These are phyloP conservation scores for Lepidopterella palustris DNA, from an alignment of 495 filamentous ascomycete species.

Conservation along the genomic window DNA sequence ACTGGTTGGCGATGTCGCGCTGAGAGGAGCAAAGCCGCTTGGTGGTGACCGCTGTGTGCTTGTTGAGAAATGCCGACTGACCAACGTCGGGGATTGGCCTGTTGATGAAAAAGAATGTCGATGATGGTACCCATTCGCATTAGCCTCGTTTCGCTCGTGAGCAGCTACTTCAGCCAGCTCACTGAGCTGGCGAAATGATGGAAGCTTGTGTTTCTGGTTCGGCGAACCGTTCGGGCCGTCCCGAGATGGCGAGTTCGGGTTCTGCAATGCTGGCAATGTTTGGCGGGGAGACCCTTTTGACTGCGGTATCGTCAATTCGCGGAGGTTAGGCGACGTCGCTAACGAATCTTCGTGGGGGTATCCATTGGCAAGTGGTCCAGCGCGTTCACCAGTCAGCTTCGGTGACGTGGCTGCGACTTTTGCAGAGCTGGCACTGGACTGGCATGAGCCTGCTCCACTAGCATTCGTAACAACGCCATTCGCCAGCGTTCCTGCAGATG, in stretches of 20 bases:
- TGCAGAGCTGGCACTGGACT: conserved; percentile 8
- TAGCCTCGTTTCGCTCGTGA: conserved; percentile 21
- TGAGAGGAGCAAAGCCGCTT: conserved; percentile 21
- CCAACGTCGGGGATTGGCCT: conserved; percentile 24
- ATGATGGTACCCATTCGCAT: conserved; percentile 24
- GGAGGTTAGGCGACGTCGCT: conserved; percentile 27
- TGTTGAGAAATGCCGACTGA: conserved; percentile 19
- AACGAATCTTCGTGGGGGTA: conserved; percentile 19
- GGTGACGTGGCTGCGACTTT: conserved; percentile 12
- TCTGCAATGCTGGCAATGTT: conserved; percentile 25
- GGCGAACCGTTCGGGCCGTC: conserved; percentile 23
- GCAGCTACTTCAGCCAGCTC: conserved; percentile 32
- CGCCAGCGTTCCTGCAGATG: conserved; percentile 6
- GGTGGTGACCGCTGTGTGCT: conserved; percentile 20
- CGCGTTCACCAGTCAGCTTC: conserved; percentile 15
- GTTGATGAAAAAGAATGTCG: conserved; percentile 29
- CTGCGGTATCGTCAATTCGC: conserved; percentile 19
- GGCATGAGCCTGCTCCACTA: conserved; percentile 14
- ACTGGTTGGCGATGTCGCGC: conserved; percentile 30
- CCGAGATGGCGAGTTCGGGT: conserved; percentile 20
- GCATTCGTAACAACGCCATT: conserved; percentile 1
- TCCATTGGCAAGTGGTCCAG: conserved; percentile 16
- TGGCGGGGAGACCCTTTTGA: conserved; percentile 26
- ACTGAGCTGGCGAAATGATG: conserved; percentile 27
- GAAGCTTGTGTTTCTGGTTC: conserved; percentile 19